Evolutionary conservation across 192 early-diverging fungal genomes (phyloP).

Genomic region (Coemansia asiatica): DNA sequence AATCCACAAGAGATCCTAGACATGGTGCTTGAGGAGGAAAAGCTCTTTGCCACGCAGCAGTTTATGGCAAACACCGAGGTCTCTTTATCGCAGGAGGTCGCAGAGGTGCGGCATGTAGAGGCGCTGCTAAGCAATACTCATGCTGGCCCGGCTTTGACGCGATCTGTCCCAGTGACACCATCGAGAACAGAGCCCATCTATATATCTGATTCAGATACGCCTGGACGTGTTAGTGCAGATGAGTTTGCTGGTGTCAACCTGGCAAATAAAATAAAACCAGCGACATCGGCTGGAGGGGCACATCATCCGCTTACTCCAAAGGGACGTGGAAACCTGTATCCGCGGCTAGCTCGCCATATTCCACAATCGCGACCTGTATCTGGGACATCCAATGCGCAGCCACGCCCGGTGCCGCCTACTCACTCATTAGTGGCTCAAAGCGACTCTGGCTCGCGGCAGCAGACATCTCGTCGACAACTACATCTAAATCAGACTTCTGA

Average conservation of each 20-base stretch:
- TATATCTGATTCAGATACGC: constrained; percentile 28
- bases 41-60: constrained; percentile 46
- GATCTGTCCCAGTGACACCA: constrained; percentile 43
- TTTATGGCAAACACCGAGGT: constrained; percentile 12
- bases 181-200: constrained; percentile 10
- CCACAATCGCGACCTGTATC: constrained; percentile 16
- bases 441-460: neutral
- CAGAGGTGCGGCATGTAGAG: constrained; percentile 13
- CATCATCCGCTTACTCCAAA: neutral
- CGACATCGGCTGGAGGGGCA: constrained; percentile 5
- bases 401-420: neutral
- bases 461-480: neutral
- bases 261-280: constrained; percentile 1
- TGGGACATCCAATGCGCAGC: neutral
- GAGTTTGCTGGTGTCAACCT: neutral
- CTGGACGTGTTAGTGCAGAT: constrained; percentile 9
- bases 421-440: neutral
- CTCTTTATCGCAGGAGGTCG: constrained; percentile 39
- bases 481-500: neutral
- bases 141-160: constrained; percentile 4
- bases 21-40: constrained; percentile 43
- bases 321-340: constrained; percentile 28
- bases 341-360: constrained; percentile 42
- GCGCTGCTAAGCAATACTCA: neutral
- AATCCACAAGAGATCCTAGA: constrained; percentile 49